These are phyloP conservation scores for Glycine latifolia DNA, from an alignment of 306 rosid species.

Conservation along the genomic window DNA sequence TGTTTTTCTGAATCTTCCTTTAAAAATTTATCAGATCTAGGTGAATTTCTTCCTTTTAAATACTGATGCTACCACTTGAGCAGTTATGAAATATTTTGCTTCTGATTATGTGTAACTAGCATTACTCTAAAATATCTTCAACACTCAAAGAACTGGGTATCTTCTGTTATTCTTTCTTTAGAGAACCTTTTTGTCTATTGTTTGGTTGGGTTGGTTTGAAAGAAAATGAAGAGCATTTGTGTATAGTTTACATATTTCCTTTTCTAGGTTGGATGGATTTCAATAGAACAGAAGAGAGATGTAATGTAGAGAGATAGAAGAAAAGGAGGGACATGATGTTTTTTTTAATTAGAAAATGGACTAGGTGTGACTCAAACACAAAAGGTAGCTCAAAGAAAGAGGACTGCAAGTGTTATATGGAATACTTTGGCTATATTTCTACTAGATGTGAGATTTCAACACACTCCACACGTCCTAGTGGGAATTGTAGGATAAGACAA, in stretches of 20 bases:
- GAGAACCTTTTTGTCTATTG: background rate
- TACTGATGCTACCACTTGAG: constrained; percentile 6
- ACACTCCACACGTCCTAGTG: no score
- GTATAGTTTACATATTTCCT: background rate
- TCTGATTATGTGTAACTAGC: constrained; percentile 24
- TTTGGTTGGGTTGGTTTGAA: background rate
- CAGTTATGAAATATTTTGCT: constrained; percentile 9
- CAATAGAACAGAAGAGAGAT: background rate
- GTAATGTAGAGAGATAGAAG: constrained; percentile 12
- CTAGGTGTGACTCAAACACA: background rate
- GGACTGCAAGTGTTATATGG: no score
- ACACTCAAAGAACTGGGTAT: background rate
- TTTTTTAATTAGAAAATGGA: background rate
- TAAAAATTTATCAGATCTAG: no score
- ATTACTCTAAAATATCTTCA: background rate
- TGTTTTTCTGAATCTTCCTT: constrained; percentile 24
- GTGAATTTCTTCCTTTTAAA: background rate
- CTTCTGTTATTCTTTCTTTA: constrained; percentile 19
- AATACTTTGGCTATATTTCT: no score
- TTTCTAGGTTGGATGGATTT: constrained; percentile 11
- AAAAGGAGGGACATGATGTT: background rate
- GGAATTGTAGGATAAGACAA: no score
- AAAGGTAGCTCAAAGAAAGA: background rate
- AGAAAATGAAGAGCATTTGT: background rate
- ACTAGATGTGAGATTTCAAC: no score